Conservation (phyloP, 305 asterid species). For the Fraxinus albicans region DNA sequence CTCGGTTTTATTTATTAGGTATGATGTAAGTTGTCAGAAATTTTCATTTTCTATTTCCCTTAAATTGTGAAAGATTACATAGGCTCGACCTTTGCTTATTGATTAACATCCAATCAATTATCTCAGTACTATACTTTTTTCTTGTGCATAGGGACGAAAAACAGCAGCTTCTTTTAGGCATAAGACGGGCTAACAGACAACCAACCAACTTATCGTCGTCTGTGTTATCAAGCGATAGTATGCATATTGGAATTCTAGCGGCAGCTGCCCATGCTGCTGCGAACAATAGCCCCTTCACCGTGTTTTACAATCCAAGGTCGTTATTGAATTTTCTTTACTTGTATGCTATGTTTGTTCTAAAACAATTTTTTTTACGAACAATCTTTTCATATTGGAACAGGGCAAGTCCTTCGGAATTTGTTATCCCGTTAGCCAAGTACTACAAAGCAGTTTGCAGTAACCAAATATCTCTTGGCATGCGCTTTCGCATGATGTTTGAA, state of each 20-base stretch:
- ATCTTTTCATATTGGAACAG: slow-evolving; percentile 38
- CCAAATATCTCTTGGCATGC: slow-evolving; percentile 94
- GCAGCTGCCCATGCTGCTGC: slow-evolving; percentile 99
- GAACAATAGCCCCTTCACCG: slow-evolving; percentile 85
- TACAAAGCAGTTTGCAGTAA: slow-evolving; percentile 81
- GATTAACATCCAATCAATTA: background rate
- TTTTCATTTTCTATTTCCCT: background rate
- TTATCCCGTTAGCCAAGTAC: slow-evolving; percentile 88
- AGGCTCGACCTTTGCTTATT: background rate
- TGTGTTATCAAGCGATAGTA: slow-evolving; percentile 86
- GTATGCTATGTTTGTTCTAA: background rate
- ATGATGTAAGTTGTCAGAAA: background rate
- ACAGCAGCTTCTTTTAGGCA: slow-evolving; percentile 84
- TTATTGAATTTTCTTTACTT: background rate
- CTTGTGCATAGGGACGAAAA: slow-evolving; percentile 70
- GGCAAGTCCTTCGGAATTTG: slow-evolving; percentile 96
- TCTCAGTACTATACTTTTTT: background rate
- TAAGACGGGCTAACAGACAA: slow-evolving; percentile 81
- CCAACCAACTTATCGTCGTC: slow-evolving; percentile 81
- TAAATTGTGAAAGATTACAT: background rate
- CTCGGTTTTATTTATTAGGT: slow-evolving; percentile 83
- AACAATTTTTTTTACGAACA: background rate
- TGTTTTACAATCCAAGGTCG: slow-evolving; percentile 91
- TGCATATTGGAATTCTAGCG: slow-evolving; percentile 94
- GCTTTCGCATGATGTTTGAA: slow-evolving; percentile 98